These are phyloP conservation scores for Aphanocladium album DNA, from an alignment of 2,329 filamentous ascomycete species.

Conservation along the genomic window DNA sequence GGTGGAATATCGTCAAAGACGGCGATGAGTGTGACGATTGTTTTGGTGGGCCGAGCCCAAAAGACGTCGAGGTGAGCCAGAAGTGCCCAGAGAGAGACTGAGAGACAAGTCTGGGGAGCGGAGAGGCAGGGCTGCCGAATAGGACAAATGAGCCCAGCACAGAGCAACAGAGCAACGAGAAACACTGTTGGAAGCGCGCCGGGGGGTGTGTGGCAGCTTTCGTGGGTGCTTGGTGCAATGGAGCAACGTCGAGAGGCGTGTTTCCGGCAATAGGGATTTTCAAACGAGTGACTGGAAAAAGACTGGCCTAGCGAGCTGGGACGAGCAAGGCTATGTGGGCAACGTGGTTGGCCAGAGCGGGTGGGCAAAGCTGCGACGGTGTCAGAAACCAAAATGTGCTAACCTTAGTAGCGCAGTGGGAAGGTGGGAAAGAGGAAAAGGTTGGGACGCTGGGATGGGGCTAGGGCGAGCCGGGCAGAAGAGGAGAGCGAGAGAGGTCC, in stretches of 20 bases:
- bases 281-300: constrained; percentile 12
- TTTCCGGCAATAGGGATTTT: constrained; percentile 10
- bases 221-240: not conserved
- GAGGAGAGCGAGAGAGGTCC: not conserved
- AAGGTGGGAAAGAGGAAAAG: constrained; percentile 5
- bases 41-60: constrained; percentile 5
- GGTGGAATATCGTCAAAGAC: constrained; percentile 7
- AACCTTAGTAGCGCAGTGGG: constrained; percentile 9
- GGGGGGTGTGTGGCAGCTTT: not conserved
- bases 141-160: not conserved
- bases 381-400: constrained; percentile 11
- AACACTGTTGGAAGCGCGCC: not conserved
- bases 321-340: constrained; percentile 11
- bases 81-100: not conserved
- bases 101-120: not conserved
- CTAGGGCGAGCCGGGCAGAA: not conserved
- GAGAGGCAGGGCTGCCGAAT: not conserved
- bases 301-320: constrained; percentile 8
- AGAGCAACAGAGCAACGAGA: not conserved
- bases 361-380: constrained; percentile 12
- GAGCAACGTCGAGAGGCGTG: constrained; percentile 8
- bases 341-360: constrained; percentile 10
- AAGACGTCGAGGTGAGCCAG: not conserved
- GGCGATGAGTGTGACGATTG: not conserved
- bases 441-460: constrained; percentile 2